phyloP scores from a whole-genome alignment of 495 filamentous ascomycete genomes.

The Penicillium nucicola region DNA sequence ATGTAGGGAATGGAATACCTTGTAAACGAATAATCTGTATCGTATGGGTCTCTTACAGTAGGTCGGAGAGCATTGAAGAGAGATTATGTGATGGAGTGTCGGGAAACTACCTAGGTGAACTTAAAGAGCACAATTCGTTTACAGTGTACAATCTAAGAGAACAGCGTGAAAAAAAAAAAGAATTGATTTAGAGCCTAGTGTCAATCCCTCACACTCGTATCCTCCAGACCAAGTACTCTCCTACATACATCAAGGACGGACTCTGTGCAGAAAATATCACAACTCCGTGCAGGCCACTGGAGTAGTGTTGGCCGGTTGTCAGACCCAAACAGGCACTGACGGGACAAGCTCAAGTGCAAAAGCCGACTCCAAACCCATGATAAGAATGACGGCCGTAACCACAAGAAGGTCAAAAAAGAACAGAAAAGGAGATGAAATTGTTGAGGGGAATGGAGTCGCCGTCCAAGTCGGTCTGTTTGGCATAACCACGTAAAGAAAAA shows the following conservation, averaged over 20 bases:
- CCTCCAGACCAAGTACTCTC: conserved; percentile 9
- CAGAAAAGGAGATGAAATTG: conserved; percentile 17
- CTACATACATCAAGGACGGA: background rate
- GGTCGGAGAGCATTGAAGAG: too few relatives aligned
- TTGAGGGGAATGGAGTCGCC: conserved; percentile 24
- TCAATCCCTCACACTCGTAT: conserved; percentile 19
- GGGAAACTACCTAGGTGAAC: too few relatives aligned
- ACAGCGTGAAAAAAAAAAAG: conserved; percentile 14
- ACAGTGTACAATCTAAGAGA: background rate
- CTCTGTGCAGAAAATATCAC: conserved; percentile 21
- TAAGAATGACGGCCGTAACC: conserved; percentile 19
- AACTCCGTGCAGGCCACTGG: conserved; percentile 14
- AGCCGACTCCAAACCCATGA: conserved; percentile 14
- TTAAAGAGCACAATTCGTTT: too few relatives aligned
- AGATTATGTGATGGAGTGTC: too few relatives aligned
- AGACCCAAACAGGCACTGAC: conserved; percentile 14
- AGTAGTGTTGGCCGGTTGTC: conserved; percentile 8
- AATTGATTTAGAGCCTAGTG: conserved; percentile 21
- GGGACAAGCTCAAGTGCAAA: conserved; percentile 14
- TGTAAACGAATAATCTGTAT: too few relatives aligned
- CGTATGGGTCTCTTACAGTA: too few relatives aligned
- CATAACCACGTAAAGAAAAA: conserved; percentile 40
- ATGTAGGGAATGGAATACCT: too few relatives aligned
- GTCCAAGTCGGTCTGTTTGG: conserved; percentile 39
- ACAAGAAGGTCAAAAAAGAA: conserved; percentile 24